Evolutionary conservation across 257 asterid genomes (phyloP), one percentile per base, ranked within the genome.

Genomic region (Mentha longifolia): DNA sequence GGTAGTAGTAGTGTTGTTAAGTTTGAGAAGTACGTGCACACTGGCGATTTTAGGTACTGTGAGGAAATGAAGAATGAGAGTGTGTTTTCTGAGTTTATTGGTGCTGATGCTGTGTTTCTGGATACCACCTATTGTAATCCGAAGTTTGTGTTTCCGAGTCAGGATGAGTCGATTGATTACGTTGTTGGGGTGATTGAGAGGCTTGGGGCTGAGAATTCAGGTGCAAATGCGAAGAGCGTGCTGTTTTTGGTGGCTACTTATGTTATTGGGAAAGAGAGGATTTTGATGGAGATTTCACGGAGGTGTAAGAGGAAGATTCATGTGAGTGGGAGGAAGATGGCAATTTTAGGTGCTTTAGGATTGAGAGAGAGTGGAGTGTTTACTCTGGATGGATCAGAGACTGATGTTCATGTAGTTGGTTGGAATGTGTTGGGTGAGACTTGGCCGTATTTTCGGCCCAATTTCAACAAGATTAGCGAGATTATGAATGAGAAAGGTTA

Each of bases 341-440:
- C 58, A 15, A 85, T 87, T 74, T 77, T 93, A 76, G 22, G 83
- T 30, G 88, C 87, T 31, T 71, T 89, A 78, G 95, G 89, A 50
- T 78, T 83, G 76, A 95, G 82, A 70, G 96, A 82, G 42, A 74
- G 69, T 71, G 94, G 86, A 62, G 83, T 89, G 73, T 91, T 93
- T 77, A 90, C 96, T 1, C 86, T 76, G 84, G 83, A 82, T 75
- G 89, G 82, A 67, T 65, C 66, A 19, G 89, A 85, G 81, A 90
- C 86, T 46, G 94, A 91, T 79, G 89, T 93, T 81, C 96, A 90
- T 80, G 95, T 93, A 46, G 95, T 93, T 78, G 89, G 97, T 61
- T 93, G 98, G 96, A 89, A 86, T 79, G 89, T 87, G 46, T 82
- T 93, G 88, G 97, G 97, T 5, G 97, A 93, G 88, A 89, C 96